Conservation (phyloP, 2,329 filamentous ascomycete species). For the Mollisia scopiformis region DNA sequence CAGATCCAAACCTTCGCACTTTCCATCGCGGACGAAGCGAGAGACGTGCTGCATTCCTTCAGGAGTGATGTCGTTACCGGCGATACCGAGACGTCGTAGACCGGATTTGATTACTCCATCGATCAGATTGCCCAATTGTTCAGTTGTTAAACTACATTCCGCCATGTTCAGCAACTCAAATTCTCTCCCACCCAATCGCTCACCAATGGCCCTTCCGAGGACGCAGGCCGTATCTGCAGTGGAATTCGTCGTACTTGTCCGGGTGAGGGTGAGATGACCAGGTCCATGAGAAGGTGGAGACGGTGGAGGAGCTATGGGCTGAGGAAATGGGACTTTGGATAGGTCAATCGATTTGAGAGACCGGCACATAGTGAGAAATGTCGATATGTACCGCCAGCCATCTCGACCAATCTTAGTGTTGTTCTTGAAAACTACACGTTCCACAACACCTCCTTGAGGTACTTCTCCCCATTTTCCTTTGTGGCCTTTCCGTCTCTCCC, state of each 20-base stretch:
- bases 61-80: constrained; percentile 76
- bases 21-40: constrained; percentile 73
- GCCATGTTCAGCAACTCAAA: constrained; percentile 85
- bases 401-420: constrained; percentile 82
- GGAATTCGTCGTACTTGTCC: constrained; percentile 25
- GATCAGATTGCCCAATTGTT: constrained; percentile 76
- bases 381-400: constrained; percentile 88
- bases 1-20: constrained; percentile 86
- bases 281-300: constrained; percentile 17
- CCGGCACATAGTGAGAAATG: constrained; percentile 89
- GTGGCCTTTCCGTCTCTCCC: constrained; percentile 34
- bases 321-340: constrained; percentile 80
- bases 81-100: constrained; percentile 77
- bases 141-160: constrained; percentile 72
- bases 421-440: constrained; percentile 86
- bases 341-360: constrained; percentile 86
- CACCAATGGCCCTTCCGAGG: constrained; percentile 74
- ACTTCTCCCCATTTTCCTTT: constrained; percentile 28
- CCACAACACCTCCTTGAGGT: constrained; percentile 69
- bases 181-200: constrained; percentile 73
- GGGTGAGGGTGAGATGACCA: constrained; percentile 26
- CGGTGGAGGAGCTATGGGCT: constrained; percentile 25
- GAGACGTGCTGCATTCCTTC: constrained; percentile 77
- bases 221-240: constrained; percentile 57
- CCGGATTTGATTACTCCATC: constrained; percentile 81